Percentiles rank a stretch among this genome's conserved stretches.
Evolutionary conservation across 2,329 filamentous ascomycete genomes (phyloP).

Genomic region (Dactylellina cionopaga): DNA sequence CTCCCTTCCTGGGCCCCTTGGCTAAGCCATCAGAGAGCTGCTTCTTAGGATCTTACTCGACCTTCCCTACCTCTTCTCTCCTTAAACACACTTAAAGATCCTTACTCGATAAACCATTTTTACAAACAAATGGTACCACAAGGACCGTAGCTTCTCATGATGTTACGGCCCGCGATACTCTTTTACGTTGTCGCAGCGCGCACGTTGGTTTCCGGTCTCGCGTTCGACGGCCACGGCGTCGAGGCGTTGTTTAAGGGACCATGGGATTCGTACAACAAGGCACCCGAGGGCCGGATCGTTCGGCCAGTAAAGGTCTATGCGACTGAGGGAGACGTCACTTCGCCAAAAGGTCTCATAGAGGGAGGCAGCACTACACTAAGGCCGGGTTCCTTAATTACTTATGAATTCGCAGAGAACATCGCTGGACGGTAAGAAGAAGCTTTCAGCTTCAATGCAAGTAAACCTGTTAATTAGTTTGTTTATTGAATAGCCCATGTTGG

Average conservation of each 20-base stretch:
- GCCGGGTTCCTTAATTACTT: constrained; percentile 59
- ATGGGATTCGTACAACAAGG: constrained; percentile 61
- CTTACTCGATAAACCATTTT: constrained; percentile 7
- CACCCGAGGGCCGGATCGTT: constrained; percentile 60
- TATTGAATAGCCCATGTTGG: constrained; percentile 24
- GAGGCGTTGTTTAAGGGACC: constrained; percentile 61
- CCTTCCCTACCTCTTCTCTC: constrained; percentile 30
- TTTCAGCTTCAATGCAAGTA: neutral
- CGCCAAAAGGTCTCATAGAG: constrained; percentile 54
- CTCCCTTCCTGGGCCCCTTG: constrained; percentile 26
- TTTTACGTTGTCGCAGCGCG: constrained; percentile 35
- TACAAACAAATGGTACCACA: constrained; percentile 5
- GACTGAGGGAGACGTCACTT: constrained; percentile 57
- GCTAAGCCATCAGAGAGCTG: constrained; percentile 2
- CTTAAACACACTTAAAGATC: neutral
- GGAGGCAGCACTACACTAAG: constrained; percentile 57
- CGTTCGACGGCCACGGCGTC: constrained; percentile 38
- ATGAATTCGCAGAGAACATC: constrained; percentile 63
- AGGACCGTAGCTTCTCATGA: constrained; percentile 39
- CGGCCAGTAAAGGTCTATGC: constrained; percentile 59
- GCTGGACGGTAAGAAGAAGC: constrained; percentile 59
- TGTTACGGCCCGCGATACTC: constrained; percentile 42
- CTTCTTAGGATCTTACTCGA: neutral
- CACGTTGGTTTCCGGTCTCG: constrained; percentile 32
- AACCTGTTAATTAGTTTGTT: constrained; percentile 1